Base-by-base conservation (phyloP, 257 asterid species). In the Solanum arcanum region DNA sequence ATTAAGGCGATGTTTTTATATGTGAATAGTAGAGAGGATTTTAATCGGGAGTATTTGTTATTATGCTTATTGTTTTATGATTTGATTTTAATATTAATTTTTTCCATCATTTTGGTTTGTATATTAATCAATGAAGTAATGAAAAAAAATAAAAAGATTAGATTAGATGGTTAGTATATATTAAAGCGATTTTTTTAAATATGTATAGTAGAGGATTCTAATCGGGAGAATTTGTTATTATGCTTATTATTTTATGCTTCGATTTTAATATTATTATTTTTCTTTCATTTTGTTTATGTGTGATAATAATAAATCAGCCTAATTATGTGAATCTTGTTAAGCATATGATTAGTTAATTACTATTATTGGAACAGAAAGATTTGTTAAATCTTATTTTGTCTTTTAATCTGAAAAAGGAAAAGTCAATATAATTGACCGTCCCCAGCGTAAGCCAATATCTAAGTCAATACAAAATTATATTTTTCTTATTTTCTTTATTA, bases 161-260 rank as follows among this genome's bases (percentile, higher is more conserved):
- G 66, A 59, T 2, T 21, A 59, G 25, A 56, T 0, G 1, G 0
- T 56, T 56, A 56, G 12, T 56, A 56, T 0, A 56, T 56, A 56
- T 7, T 56, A 56, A 12, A 59, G 6, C n/a, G 0, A 0, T 59
- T 59, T 7, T 31, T 20, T 2, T 20, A 10, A 20, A 59, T 0
- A 59, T 52, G 12, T 20, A 20, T 56, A n/a, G 25, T 20, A 56
- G 64, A 20, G 25, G 0, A 35, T 35, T 35, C 6, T 35, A 35
- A 1, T 35, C 37, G 37, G 6, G 37, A 35, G 6, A 5, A 35
- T 35, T 35, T 35, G 37, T 4, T 35, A 35, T 35, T 35, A 35
- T 35, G 37, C 7, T 35, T 35, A 35, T 35, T 35, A 35, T 35
- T 5, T 35, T 35, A 35, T 35, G 39, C 39, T 35, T 35, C 39